Evolutionary conservation across 1,284 basidiomycete species (phyloP).

Genomic region (Pascua sp.): DNA sequence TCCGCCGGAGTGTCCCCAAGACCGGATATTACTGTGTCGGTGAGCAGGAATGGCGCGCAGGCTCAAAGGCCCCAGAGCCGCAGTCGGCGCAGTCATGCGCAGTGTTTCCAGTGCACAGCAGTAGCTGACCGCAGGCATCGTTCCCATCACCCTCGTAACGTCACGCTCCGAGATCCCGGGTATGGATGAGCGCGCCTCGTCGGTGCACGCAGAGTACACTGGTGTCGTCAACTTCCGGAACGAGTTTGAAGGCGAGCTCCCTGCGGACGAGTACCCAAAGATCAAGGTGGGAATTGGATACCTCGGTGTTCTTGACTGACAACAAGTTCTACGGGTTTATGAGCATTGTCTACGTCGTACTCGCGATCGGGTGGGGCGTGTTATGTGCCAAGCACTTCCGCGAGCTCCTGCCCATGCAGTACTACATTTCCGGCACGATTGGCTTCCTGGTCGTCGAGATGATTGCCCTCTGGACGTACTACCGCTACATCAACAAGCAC

Average conservation of each 20-base stretch:
- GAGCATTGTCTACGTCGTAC: conserved; percentile 68
- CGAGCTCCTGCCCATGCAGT: conserved; percentile 70
- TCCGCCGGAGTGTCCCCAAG: conserved; percentile 74
- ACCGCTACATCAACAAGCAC: conserved; percentile 78
- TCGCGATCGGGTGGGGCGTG: conserved; percentile 75
- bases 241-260: conserved; percentile 79
- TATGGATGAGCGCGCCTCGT: conserved; percentile 38
- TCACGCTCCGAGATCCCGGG: neutral
- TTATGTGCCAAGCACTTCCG: conserved; percentile 76
- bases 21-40: conserved; percentile 96
- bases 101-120: too few species aligned
- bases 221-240: conserved; percentile 84
- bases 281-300: conserved; percentile 67
- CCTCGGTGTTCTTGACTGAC: neutral
- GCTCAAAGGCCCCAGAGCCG: neutral
- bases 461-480: conserved; percentile 66
- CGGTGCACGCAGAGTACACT: conserved; percentile 69
- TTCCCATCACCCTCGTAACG: conserved; percentile 71
- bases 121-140: conserved; percentile 58
- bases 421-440: conserved; percentile 90
- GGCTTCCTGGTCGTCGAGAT: conserved; percentile 89
- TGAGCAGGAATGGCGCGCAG: conserved; percentile 31
- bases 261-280: conserved; percentile 97
- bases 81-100: too few species aligned
- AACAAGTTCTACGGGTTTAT: conserved; percentile 80